Conservation (phyloP, 2,329 filamentous ascomycete species). For the Fulvia fulva region DNA sequence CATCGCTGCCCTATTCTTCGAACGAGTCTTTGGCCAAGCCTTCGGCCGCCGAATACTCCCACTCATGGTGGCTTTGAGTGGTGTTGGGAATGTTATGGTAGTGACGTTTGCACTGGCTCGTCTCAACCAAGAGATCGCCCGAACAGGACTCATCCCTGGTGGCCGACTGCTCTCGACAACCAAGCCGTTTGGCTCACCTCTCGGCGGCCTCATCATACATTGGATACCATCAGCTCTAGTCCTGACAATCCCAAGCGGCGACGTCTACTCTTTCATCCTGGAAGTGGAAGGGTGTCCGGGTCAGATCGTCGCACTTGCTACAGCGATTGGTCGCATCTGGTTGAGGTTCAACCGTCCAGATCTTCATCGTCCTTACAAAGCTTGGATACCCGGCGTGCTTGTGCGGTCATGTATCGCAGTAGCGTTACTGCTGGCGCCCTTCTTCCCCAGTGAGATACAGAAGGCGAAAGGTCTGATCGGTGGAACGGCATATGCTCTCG, state of each 20-base stretch:
- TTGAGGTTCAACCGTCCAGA: slow-evolving; percentile 58
- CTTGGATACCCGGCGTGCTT: slow-evolving; percentile 58
- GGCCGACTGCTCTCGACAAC: slow-evolving; percentile 59
- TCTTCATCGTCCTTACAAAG: slow-evolving; percentile 60
- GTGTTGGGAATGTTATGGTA: slow-evolving; percentile 68
- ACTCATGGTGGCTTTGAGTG: slow-evolving; percentile 63
- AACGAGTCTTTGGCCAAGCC: slow-evolving; percentile 57
- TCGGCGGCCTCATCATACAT: slow-evolving; percentile 65
- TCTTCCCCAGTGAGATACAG: slow-evolving; percentile 54
- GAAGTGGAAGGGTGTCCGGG: slow-evolving; percentile 67
- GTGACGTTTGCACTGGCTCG: slow-evolving; percentile 65
- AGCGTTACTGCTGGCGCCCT: slow-evolving; percentile 56
- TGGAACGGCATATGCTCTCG: slow-evolving; percentile 52
- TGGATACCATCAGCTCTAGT: slow-evolving; percentile 65
- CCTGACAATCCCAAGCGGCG: slow-evolving; percentile 59
- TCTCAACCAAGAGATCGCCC: slow-evolving; percentile 68
- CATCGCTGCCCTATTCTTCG: slow-evolving; percentile 65
- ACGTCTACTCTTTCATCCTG: slow-evolving; percentile 69
- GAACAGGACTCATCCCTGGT: slow-evolving; percentile 67
- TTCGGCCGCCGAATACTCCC: slow-evolving; percentile 58
- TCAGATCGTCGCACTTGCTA: slow-evolving; percentile 57
- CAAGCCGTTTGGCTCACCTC: slow-evolving; percentile 61
- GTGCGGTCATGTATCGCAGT: slow-evolving; percentile 53
- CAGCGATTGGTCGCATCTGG: slow-evolving; percentile 57
- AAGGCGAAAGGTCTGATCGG: slow-evolving; percentile 46